phyloP scores from a whole-genome alignment of 2,329 filamentous ascomycete species.

The Monilinia fructigena region DNA sequence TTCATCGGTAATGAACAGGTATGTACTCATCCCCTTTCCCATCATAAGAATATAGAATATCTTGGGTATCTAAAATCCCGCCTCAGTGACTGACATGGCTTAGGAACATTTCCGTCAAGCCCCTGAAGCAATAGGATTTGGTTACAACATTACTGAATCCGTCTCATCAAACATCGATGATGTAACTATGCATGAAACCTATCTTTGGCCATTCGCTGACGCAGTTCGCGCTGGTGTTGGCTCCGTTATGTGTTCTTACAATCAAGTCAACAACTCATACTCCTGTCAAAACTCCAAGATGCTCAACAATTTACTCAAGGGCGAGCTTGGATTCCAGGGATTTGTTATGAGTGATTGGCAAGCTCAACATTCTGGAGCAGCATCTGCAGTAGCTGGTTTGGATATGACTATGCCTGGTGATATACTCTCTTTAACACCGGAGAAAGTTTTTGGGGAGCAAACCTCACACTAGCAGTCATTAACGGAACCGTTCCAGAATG shows the following conservation, averaged over 20 bases:
- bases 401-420: conserved; percentile 93
- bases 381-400: conserved; percentile 18
- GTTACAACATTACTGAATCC: conserved; percentile 61
- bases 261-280: conserved; percentile 79
- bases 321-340: conserved; percentile 77
- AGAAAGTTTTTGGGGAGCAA: conserved; percentile 67
- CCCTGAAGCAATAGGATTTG: conserved; percentile 51
- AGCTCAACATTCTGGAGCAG: conserved; percentile 43
- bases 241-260: conserved; percentile 83
- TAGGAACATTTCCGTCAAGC: conserved; percentile 54
- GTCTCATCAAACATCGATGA: conserved; percentile 57
- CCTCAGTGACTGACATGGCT: background rate
- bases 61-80: background rate
- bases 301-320: conserved; percentile 74
- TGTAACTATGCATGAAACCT: conserved; percentile 59
- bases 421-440: conserved; percentile 73
- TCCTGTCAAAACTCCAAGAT: conserved; percentile 76
- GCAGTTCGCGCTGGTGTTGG: conserved; percentile 70
- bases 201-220: conserved; percentile 58
- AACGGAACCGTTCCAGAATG: conserved; percentile 88
- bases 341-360: conserved; percentile 81
- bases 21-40: background rate
- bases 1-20: conserved; percentile 72
- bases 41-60: background rate
- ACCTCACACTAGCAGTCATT: conserved; percentile 81